A percentile compares a stretch with the other conserved stretches of the same genome.
phyloP scores from a whole-genome alignment of 495 filamentous ascomycete species.

The Talaromyces proteolyticus region DNA sequence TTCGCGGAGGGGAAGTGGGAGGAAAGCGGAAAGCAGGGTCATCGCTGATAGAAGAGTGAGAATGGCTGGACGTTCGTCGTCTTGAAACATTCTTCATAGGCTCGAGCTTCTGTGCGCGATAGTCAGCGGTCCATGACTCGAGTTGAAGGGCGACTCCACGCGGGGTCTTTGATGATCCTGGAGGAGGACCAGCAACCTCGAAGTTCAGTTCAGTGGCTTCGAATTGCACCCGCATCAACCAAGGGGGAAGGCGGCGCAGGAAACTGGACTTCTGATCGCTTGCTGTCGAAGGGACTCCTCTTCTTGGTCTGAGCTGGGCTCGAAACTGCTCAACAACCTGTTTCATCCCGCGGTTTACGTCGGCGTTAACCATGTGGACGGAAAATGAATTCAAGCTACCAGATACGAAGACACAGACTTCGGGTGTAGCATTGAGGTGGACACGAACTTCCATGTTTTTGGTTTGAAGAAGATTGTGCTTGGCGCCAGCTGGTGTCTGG shows the following conservation, averaged over 20 bases:
- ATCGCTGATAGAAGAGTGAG: slow-evolving; percentile 33
- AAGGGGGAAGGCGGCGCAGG: slow-evolving; percentile 70
- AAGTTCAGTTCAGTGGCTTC: slow-evolving; percentile 84
- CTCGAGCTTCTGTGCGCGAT: slow-evolving; percentile 73
- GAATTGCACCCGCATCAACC: slow-evolving; percentile 79
- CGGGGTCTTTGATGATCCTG: slow-evolving; percentile 67
- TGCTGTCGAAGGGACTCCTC: slow-evolving; percentile 40
- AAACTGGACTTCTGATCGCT: slow-evolving; percentile 55
- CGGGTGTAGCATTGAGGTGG: slow-evolving; percentile 76
- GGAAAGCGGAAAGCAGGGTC: slow-evolving; percentile 48
- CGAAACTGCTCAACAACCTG: slow-evolving; percentile 82
- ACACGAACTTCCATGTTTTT: slow-evolving; percentile 83
- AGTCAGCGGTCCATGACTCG: slow-evolving; percentile 88
- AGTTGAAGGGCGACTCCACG: slow-evolving; percentile 80
- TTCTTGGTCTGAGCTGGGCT: slow-evolving; percentile 58
- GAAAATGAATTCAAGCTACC: slow-evolving; percentile 83
- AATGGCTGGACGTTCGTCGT: slow-evolving; percentile 51
- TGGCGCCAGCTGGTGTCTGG: slow-evolving; percentile 72
- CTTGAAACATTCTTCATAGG: slow-evolving; percentile 48
- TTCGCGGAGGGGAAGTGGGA: slow-evolving; percentile 55
- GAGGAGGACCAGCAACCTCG: slow-evolving; percentile 86
- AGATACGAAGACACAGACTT: slow-evolving; percentile 74
- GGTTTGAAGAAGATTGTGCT: slow-evolving; percentile 79
- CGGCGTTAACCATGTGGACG: slow-evolving; percentile 80
- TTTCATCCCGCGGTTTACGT: slow-evolving; percentile 86